phyloP scores from a whole-genome alignment of 768 basidiomycete species.

The Tricholoma matsutake region DNA sequence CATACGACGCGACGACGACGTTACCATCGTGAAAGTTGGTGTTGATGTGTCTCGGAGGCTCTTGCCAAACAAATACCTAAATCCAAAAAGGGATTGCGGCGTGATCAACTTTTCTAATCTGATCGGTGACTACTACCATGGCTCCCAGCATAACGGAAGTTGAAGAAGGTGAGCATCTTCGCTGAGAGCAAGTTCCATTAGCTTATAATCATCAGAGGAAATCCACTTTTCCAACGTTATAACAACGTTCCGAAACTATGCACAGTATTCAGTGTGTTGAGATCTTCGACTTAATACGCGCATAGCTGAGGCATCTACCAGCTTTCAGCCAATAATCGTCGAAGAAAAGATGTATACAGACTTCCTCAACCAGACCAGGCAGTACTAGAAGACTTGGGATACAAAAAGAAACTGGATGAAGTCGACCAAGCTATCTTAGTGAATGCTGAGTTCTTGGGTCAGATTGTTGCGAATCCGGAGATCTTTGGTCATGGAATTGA shows the following conservation, averaged over 20 bases:
- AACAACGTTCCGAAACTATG: slow-evolving; percentile 71
- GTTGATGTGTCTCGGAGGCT: slow-evolving; percentile 7
- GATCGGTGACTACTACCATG: slow-evolving; percentile 18
- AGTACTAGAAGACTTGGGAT: slow-evolving; percentile 66
- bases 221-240: slow-evolving; percentile 75
- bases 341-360: slow-evolving; percentile 75
- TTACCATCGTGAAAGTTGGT: slow-evolving; percentile 15
- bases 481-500: slow-evolving; percentile 66
- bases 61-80: slow-evolving; percentile 19
- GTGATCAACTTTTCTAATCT: background rate
- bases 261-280: slow-evolving; percentile 61
- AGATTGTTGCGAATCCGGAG: slow-evolving; percentile 74
- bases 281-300: background rate
- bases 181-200: background rate
- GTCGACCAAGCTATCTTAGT: slow-evolving; percentile 79
- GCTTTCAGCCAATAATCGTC: slow-evolving; percentile 54
- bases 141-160: slow-evolving; percentile 23
- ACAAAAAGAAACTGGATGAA: slow-evolving; percentile 71
- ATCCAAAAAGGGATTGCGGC: too few species aligned
- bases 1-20: background rate
- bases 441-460: slow-evolving; percentile 75
- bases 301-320: slow-evolving; percentile 19
- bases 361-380: slow-evolving; percentile 69
- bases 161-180: slow-evolving; percentile 34
- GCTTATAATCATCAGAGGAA: slow-evolving; percentile 42